phyloP scores from a whole-genome alignment of 345 rosid genomes.

The Rubroshorea leprosula region DNA sequence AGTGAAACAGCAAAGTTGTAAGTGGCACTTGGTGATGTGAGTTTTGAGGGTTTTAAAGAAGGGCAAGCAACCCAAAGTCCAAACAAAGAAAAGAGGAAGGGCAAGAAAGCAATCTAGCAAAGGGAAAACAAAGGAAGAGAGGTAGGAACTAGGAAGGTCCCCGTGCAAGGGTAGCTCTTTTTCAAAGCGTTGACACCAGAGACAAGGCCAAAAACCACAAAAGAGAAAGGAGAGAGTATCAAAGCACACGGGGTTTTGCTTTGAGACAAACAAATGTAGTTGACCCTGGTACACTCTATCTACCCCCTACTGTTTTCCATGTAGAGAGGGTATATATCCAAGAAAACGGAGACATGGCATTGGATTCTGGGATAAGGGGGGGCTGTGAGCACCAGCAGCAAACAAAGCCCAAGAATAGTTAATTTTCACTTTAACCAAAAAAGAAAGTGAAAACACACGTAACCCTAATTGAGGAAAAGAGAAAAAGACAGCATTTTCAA shows the following conservation, averaged over 20 bases:
- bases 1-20: not conserved
- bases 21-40: conserved; percentile 8
- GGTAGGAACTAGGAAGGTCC: conserved; percentile 64
- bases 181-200: conserved; percentile 59
- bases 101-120: conserved; percentile 13
- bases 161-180: conserved; percentile 24
- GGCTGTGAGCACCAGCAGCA: too few relatives aligned
- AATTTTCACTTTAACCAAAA: conserved; percentile 29
- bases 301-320: not conserved
- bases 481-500: too few relatives aligned
- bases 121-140: conserved; percentile 26
- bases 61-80: conserved; percentile 23
- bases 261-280: conserved; percentile 6
- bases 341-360: too few relatives aligned
- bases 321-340: too few relatives aligned
- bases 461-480: conserved; percentile 24
- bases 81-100: conserved; percentile 12
- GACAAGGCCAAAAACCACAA: conserved; percentile 8
- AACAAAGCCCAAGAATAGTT: conserved; percentile 15
- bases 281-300: conserved; percentile 15
- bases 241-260: conserved; percentile 18
- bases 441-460: conserved; percentile 35
- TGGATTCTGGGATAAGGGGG: conserved; percentile 27
- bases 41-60: conserved; percentile 28
- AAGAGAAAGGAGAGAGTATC: conserved; percentile 10